These are phyloP conservation scores for Boletus huronensis DNA, from an alignment of 768 basidiomycete genomes.

Conservation along the genomic window DNA sequence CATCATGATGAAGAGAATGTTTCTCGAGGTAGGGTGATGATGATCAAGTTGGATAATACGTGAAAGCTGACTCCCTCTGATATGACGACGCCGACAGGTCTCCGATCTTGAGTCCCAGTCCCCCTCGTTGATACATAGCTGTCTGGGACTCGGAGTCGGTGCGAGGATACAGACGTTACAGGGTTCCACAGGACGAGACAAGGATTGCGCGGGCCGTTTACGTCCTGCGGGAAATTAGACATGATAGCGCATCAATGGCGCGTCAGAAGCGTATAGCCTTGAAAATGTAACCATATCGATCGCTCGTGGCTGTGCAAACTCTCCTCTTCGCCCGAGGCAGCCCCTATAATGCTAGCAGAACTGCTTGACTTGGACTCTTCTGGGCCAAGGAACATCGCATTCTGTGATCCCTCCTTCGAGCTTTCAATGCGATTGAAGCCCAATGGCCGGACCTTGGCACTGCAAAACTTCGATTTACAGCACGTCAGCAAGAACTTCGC, in stretches of 20 bases:
- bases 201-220: neutral
- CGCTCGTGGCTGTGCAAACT: neutral
- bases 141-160: conserved; percentile 13
- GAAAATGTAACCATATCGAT: neutral
- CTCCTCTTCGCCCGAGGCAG: no score
- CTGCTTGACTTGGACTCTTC: no score
- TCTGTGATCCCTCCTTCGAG: neutral
- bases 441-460: neutral
- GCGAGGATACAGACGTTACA: conserved; percentile 20
- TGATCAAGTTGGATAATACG: conserved; percentile 34
- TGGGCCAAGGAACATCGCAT: neutral
- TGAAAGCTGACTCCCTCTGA: conserved; percentile 26
- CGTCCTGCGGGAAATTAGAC: neutral
- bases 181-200: conserved; percentile 20
- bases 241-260: neutral
- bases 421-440: neutral
- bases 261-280: neutral
- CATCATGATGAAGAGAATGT: conserved; percentile 10
- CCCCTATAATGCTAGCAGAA: no score
- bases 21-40: conserved; percentile 27
- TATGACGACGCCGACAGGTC: conserved; percentile 19
- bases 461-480: neutral
- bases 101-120: conserved; percentile 3
- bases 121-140: conserved; percentile 19
- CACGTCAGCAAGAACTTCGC: neutral